A percentile compares a stretch with the other conserved stretches of the same genome.
Evolutionary conservation across 2,329 filamentous ascomycete genomes (phyloP).

Genomic region (Xylaria hypoxylon): DNA sequence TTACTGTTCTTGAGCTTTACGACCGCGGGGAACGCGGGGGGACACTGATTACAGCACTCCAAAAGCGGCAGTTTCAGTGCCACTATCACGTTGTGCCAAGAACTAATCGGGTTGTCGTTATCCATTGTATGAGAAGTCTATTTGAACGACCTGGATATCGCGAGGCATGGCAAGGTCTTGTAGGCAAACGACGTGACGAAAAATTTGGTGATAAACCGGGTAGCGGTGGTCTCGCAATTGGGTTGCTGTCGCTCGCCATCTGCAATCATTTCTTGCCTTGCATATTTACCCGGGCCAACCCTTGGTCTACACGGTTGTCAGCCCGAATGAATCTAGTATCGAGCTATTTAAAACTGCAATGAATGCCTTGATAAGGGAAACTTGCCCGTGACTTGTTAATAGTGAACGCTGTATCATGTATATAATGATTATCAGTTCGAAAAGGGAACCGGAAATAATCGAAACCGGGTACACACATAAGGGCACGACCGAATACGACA

Average conservation of each 20-base stretch:
- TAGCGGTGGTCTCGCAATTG: slow-evolving; percentile 33
- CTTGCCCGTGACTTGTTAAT: background rate
- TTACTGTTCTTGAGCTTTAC: slow-evolving; percentile 26
- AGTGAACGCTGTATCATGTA: background rate
- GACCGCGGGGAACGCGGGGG: slow-evolving; percentile 38
- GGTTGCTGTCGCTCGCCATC: slow-evolving; percentile 25
- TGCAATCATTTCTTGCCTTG: slow-evolving; percentile 19
- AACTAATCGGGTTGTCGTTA: slow-evolving; percentile 17
- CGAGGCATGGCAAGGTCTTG: slow-evolving; percentile 12
- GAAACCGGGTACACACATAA: background rate
- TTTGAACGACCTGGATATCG: slow-evolving; percentile 16
- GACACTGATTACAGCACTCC: slow-evolving; percentile 17
- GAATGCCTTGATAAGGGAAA: background rate
- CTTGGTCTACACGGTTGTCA: background rate
- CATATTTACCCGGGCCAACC: slow-evolving; percentile 31
- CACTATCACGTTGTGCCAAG: slow-evolving; percentile 27
- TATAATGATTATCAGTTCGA: background rate
- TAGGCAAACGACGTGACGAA: background rate
- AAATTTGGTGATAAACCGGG: slow-evolving; percentile 5
- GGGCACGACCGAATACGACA: background rate
- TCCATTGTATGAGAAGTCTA: slow-evolving; percentile 17
- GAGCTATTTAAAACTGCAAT: background rate
- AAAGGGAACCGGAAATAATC: background rate
- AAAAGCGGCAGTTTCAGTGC: slow-evolving; percentile 30
- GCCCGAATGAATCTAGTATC: background rate